Evolutionary conservation across 2,329 filamentous ascomycete genomes (phyloP), one percentile per base, ranked within the genome.

Genomic region (Xylaria sp.): DNA sequence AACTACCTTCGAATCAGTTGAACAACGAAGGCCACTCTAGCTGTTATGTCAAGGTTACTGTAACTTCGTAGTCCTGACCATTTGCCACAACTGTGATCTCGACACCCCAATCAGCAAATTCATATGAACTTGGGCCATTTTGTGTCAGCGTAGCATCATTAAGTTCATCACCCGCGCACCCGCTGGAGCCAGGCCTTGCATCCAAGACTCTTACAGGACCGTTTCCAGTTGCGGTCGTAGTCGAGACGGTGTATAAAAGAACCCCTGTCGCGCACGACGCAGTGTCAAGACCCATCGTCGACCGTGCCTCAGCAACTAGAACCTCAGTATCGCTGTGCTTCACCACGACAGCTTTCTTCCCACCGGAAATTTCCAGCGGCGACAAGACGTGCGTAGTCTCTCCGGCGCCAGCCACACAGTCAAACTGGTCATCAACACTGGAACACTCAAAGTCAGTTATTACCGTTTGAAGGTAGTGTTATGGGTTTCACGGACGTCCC

Each of bases 221-320:
- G 18, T 75, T 63, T 6, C 78, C 78, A 1, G 78, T 76, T 2
- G 62, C 57, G 0, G 70, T 66, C 0, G 63, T 66, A 0, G 78
- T 80, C n/a, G 77, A 76, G 0, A 81, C 68, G 0, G 75, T 79
- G 63, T 81, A 81, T 6, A 81, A 66, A 20, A 81, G 71, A 18
- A 81, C 75, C 10, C 79, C 79, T 0, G 76, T 72, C 0, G 76
- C 75, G 57, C 79, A 81, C 0, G 76, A 69, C 0, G 39, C 62
- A 0, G 25, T 43, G 50, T 81, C 76, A 5, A 76, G 68, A 3
- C 76, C 73, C 4, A 36, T 18, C 2, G 73, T 59, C 0, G 74
- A 70, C 20, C 80, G 75, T 12, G 72, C 73, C 58, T 81, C 79
- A 1, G 76, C 78, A 3, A 81, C 77, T 0, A 81, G 43, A 2